Evolutionary conservation across 352 stramenopile genomes (phyloP).

Genomic region (Phytophthora sojae): DNA sequence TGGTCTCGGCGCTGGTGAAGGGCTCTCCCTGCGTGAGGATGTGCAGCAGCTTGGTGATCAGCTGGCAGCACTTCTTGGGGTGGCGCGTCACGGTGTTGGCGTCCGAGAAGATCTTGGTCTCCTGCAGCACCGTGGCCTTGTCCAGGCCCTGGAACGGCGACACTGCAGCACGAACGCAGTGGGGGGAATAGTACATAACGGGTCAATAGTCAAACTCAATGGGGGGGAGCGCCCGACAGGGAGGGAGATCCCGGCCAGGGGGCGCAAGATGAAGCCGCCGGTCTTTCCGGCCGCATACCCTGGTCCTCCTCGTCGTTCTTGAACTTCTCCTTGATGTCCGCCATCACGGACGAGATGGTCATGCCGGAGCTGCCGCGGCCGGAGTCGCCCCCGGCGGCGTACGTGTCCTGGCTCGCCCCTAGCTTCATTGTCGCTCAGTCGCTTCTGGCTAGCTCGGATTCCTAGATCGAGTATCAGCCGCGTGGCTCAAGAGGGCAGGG

Average conservation of each 20-base stretch:
- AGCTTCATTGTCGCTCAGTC: constrained; percentile 63
- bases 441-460: constrained; percentile 33
- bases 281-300: constrained; percentile 44
- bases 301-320: constrained; percentile 98
- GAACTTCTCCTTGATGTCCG: constrained; percentile 98
- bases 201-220: constrained; percentile 8
- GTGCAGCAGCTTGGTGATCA: constrained; percentile 99
- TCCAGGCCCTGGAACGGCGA: constrained; percentile 95
- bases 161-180: constrained; percentile 43
- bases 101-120: constrained; percentile 99
- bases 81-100: constrained; percentile 96
- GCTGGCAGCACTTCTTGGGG: constrained; percentile 98
- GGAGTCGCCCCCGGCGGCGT: constrained; percentile 47
- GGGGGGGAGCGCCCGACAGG: background rate
- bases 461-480: constrained; percentile 31
- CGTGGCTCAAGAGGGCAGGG: constrained; percentile 26
- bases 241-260: background rate
- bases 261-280: background rate
- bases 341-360: constrained; percentile 91
- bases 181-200: constrained; percentile 1
- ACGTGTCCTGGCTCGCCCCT: constrained; percentile 60
- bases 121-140: constrained; percentile 97
- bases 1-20: constrained; percentile 96
- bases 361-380: constrained; percentile 44
- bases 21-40: constrained; percentile 98